Evolutionary conservation across 169 alveolate species (phyloP).

Genomic region (Babesia divergens): DNA sequence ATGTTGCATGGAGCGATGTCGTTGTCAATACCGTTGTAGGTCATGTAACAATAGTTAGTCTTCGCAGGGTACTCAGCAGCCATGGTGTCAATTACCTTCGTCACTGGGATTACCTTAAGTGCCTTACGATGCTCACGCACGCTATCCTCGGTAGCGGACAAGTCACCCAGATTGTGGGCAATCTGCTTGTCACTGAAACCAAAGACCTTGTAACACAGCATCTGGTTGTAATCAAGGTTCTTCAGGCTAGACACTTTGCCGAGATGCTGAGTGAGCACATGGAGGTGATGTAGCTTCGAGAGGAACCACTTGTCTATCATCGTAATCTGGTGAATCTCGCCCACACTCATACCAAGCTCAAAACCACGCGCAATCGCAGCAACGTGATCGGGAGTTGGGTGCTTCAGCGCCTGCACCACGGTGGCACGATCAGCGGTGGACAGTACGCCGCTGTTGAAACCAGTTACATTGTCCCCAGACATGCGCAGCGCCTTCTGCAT

Average conservation of each 20-base stretch:
- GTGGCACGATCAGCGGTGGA: slow-evolving; percentile 47
- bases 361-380: slow-evolving; percentile 84
- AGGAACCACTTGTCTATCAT: slow-evolving; percentile 85
- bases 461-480: slow-evolving; percentile 66
- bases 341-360: slow-evolving; percentile 74
- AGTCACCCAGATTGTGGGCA: slow-evolving; percentile 4
- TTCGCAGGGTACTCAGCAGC: slow-evolving; percentile 88
- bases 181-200: slow-evolving; percentile 82
- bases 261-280: slow-evolving; percentile 33
- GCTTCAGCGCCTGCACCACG: slow-evolving; percentile 49
- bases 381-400: slow-evolving; percentile 75
- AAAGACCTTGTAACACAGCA: slow-evolving; percentile 63
- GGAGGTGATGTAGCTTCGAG: slow-evolving; percentile 73
- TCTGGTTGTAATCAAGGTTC: slow-evolving; percentile 50
- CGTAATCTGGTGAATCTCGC: slow-evolving; percentile 74
- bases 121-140: slow-evolving; percentile 69
- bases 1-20: slow-evolving; percentile 73
- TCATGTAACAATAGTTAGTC: slow-evolving; percentile 83
- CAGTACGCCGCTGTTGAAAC: slow-evolving; percentile 65
- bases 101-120: slow-evolving; percentile 69
- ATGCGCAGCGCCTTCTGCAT: slow-evolving; percentile 86
- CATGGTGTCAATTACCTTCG: slow-evolving; percentile 83
- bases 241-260: slow-evolving; percentile 8
- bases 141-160: slow-evolving; percentile 63
- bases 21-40: slow-evolving; percentile 81